These are phyloP conservation scores for Ceratonia siliqua DNA, from an alignment of 306 rosid genomes.

Conservation along the genomic window DNA sequence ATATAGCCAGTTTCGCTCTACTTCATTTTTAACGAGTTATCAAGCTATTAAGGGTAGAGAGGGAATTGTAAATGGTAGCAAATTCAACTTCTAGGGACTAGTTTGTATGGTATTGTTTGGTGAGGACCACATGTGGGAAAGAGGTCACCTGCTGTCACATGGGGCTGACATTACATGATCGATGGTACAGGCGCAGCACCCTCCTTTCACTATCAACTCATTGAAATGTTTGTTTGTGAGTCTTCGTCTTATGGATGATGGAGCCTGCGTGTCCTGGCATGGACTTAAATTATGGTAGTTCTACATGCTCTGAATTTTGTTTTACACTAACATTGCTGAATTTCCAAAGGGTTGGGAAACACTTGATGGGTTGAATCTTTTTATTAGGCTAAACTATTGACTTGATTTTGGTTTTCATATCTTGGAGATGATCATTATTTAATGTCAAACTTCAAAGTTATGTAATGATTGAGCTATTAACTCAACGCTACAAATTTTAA, in stretches of 20 bases:
- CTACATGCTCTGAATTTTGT: conserved; percentile 27
- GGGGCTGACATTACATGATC: conserved; percentile 40
- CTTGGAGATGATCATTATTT: no score
- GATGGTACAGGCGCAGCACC: conserved; percentile 32
- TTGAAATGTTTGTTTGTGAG: conserved; percentile 10
- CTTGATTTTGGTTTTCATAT: no score
- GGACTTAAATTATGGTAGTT: conserved; percentile 12
- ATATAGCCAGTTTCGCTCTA: background rate
- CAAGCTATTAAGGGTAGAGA: background rate
- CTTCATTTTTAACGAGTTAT: background rate
- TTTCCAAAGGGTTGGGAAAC: conserved; percentile 27
- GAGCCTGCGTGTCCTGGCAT: conserved; percentile 36
- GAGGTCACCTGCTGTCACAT: conserved; percentile 51
- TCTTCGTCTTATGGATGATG: conserved; percentile 17
- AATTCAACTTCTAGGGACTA: background rate
- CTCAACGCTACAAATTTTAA: no score
- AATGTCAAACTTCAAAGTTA: no score
- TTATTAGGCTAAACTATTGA: no score
- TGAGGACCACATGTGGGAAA: conserved; percentile 36
- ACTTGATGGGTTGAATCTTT: conserved; percentile 27
- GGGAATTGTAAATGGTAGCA: background rate
- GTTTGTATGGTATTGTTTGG: conserved; percentile 30
- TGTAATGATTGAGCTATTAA: no score
- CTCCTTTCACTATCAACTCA: conserved; percentile 45
- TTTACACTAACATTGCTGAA: conserved; percentile 27